Percentiles rank a stretch among this genome's conserved stretches.
These are phyloP conservation scores for Clonostachys solani DNA, from an alignment of 2,329 filamentous ascomycete species.

Conservation along the genomic window DNA sequence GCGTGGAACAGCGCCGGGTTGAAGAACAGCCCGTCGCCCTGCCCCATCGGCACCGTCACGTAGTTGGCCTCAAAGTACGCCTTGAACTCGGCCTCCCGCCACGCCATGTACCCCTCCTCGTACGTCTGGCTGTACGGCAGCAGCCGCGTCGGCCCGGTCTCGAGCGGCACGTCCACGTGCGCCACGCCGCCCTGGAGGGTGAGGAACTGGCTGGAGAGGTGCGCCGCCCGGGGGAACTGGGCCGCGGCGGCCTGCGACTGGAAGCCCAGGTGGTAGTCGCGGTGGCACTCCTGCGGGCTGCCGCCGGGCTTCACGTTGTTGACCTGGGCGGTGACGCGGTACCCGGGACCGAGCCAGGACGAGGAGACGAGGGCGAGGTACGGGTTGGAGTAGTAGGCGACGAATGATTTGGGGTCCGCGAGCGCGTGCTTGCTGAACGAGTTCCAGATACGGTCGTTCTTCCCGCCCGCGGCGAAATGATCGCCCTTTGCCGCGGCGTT, in stretches of 20 bases:
- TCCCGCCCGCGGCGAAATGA: constrained; percentile 52
- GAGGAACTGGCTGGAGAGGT: constrained; percentile 50
- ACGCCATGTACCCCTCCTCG: constrained; percentile 53
- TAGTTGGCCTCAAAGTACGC: constrained; percentile 48
- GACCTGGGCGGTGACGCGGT: constrained; percentile 57
- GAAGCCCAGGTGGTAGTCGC: constrained; percentile 63
- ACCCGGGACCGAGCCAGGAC: constrained; percentile 55
- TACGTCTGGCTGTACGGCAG: constrained; percentile 58
- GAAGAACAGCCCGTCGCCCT: constrained; percentile 61
- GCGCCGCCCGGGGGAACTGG: constrained; percentile 45
- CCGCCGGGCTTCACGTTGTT: constrained; percentile 59
- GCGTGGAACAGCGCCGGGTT: constrained; percentile 61
- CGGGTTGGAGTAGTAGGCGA: constrained; percentile 56
- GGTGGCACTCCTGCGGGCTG: constrained; percentile 50
- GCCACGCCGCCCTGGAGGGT: constrained; percentile 62
- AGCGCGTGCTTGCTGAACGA: constrained; percentile 58
- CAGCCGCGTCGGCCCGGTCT: constrained; percentile 55
- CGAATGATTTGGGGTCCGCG: constrained; percentile 45
- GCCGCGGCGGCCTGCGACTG: constrained; percentile 42
- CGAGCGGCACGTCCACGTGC: constrained; percentile 54
- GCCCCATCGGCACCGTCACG: constrained; percentile 43
- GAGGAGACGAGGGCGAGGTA: constrained; percentile 48
- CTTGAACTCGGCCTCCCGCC: constrained; percentile 45
- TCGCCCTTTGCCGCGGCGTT: constrained; percentile 40
- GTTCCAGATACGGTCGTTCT: constrained; percentile 63